These are phyloP conservation scores for Persicaria tinctoria DNA, from an alignment of 148 eudicot genomes.

Conservation along the genomic window DNA sequence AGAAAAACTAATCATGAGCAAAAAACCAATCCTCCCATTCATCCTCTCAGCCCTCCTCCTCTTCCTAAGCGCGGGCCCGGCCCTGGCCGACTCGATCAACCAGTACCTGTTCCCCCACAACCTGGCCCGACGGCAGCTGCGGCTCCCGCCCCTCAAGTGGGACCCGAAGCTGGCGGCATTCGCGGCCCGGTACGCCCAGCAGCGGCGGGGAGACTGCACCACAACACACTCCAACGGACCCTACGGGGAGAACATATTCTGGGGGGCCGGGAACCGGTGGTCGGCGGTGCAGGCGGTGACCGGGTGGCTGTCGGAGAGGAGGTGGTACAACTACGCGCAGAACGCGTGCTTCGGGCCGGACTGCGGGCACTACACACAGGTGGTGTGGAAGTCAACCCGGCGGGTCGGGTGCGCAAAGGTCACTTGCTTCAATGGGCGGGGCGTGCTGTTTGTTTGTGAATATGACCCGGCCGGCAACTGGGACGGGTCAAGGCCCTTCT, in stretches of 20 bases:
- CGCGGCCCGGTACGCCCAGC: conserved; percentile 17
- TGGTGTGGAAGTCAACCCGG: conserved; percentile 24
- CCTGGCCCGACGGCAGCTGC: conserved; percentile 14
- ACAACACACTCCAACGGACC: conserved; percentile 27
- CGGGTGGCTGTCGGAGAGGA: conserved; percentile 21
- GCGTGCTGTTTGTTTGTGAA: conserved; percentile 20
- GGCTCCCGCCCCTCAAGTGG: conserved; percentile 15
- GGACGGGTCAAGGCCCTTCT: conserved; percentile 11
- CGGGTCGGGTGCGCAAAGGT: conserved; percentile 28
- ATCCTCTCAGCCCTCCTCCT: conserved; percentile 12
- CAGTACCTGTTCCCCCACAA: conserved; percentile 21
- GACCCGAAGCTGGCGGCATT: conserved; percentile 19
- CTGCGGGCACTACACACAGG: conserved; percentile 37
- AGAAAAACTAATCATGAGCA: not conserved
- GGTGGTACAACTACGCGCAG: conserved; percentile 12
- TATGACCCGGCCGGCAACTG: conserved; percentile 32
- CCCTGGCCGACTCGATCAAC: not conserved
- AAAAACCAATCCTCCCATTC: not conserved
- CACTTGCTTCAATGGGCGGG: conserved; percentile 20
- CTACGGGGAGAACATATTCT: conserved; percentile 32
- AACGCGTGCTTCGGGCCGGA: conserved; percentile 18
- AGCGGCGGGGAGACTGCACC: conserved; percentile 17
- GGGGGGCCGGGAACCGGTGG: conserved; percentile 28
- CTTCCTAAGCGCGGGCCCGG: not conserved
- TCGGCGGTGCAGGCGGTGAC: conserved; percentile 15